phyloP scores from a whole-genome alignment of 352 stramenopile genomes.

The Phytophthora sansomeana region DNA sequence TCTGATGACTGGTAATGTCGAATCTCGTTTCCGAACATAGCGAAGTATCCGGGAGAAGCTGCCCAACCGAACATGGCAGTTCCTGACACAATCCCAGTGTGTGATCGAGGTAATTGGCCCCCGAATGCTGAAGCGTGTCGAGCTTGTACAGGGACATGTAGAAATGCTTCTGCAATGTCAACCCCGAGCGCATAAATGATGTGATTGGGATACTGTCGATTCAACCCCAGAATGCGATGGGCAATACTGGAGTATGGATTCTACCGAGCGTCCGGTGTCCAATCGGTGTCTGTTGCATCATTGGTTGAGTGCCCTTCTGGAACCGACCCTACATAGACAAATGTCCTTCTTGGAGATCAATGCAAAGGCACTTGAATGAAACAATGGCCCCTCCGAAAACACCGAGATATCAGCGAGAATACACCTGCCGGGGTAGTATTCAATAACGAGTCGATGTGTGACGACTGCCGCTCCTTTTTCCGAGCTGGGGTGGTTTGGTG shows the following conservation, averaged over 20 bases:
- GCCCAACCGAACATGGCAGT: constrained; percentile 8
- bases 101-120: constrained; percentile 1
- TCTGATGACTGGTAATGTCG: not conserved
- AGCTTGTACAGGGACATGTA: constrained; percentile 3
- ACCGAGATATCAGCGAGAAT: not conserved
- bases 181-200: not conserved
- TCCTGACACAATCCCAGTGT: not conserved
- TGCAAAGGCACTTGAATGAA: constrained; percentile 11
- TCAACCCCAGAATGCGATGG: not conserved
- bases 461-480: not conserved
- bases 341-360: constrained; percentile 7
- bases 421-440: not conserved
- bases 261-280: not conserved
- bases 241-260: not conserved
- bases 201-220: not conserved
- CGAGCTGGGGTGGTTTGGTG: too few relatives aligned
- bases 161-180: constrained; percentile 12
- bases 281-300: not conserved
- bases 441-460: not conserved
- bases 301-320: not conserved
- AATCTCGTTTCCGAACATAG: not conserved
- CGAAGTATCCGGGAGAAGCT: constrained; percentile 9
- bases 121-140: too few relatives aligned
- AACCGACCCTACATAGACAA: constrained; percentile 1
- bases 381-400: not conserved